phyloP scores from a whole-genome alignment of 2,329 filamentous ascomycete genomes.

The Sarocladium brachiariae region DNA sequence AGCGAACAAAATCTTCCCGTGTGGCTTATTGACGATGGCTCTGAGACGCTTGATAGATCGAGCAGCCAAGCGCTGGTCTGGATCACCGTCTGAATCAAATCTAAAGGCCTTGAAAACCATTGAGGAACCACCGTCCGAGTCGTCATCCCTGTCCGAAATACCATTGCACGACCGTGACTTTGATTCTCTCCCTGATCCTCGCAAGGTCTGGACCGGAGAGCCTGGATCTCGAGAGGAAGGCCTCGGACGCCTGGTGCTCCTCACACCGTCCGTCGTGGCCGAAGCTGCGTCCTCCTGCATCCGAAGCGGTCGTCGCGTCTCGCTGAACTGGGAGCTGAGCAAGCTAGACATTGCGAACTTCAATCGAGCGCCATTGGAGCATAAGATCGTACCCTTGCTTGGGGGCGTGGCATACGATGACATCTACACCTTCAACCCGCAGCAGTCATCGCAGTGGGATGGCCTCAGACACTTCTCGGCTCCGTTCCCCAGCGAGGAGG shows the following conservation, averaged over 20 bases:
- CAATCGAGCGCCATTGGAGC: slow-evolving; percentile 41
- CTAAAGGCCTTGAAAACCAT: background rate
- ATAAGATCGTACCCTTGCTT: slow-evolving; percentile 42
- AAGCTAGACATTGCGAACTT: slow-evolving; percentile 50
- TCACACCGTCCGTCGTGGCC: slow-evolving; percentile 47
- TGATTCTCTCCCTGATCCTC: slow-evolving; percentile 34
- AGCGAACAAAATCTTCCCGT: too few relatives aligned
- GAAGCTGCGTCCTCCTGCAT: slow-evolving; percentile 43
- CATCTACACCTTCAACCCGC: slow-evolving; percentile 42
- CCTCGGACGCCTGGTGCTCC: slow-evolving; percentile 40
- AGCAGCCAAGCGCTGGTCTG: background rate
- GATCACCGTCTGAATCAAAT: background rate
- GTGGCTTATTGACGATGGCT: background rate
- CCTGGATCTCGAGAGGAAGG: slow-evolving; percentile 44
- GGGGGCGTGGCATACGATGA: slow-evolving; percentile 42
- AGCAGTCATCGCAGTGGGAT: slow-evolving; percentile 41
- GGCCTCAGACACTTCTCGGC: slow-evolving; percentile 42
- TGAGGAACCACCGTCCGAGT: background rate
- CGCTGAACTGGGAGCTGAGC: slow-evolving; percentile 47
- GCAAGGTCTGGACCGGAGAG: slow-evolving; percentile 38
- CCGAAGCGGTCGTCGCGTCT: slow-evolving; percentile 41
- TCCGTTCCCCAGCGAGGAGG: slow-evolving; percentile 21
- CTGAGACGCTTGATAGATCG: background rate
- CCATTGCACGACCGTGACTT: slow-evolving; percentile 22
- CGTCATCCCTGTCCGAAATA: background rate